Conservation (phyloP, 2,329 filamentous ascomycete species). For the Mollisia scopiformis region DNA sequence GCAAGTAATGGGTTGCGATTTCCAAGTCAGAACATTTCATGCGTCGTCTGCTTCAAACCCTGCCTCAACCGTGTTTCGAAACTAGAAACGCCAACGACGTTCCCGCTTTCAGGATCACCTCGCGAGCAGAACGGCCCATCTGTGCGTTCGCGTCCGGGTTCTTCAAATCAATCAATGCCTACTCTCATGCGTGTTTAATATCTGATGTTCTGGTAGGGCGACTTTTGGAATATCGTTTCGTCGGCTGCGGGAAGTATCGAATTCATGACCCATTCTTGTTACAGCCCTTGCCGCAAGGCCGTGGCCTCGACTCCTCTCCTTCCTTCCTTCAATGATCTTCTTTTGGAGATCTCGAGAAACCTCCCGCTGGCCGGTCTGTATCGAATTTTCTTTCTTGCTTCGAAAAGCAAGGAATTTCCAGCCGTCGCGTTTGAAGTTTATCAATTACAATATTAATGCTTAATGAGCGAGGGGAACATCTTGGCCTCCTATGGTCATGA, state of each 20-base stretch:
- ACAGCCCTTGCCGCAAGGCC: not conserved
- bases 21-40: not conserved
- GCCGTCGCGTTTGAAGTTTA: not conserved
- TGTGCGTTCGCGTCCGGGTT: constrained; percentile 6
- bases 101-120: not conserved
- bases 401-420: not conserved
- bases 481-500: not conserved
- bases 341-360: not conserved
- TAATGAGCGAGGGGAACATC: not conserved
- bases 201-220: constrained; percentile 2
- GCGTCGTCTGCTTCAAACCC: constrained; percentile 5
- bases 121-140: not conserved
- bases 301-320: not conserved
- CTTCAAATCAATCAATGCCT: not conserved
- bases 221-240: not conserved
- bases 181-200: not conserved
- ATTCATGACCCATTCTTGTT: not conserved
- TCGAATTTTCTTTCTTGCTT: not conserved
- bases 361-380: not conserved
- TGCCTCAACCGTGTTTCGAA: constrained; percentile 20
- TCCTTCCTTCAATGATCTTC: not conserved
- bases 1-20: not conserved
- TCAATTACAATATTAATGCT: not conserved
- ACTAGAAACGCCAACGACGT: not conserved
- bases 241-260: not conserved